These are phyloP conservation scores for Collybia sp. DNA, from an alignment of 768 basidiomycete genomes.

Conservation along the genomic window DNA sequence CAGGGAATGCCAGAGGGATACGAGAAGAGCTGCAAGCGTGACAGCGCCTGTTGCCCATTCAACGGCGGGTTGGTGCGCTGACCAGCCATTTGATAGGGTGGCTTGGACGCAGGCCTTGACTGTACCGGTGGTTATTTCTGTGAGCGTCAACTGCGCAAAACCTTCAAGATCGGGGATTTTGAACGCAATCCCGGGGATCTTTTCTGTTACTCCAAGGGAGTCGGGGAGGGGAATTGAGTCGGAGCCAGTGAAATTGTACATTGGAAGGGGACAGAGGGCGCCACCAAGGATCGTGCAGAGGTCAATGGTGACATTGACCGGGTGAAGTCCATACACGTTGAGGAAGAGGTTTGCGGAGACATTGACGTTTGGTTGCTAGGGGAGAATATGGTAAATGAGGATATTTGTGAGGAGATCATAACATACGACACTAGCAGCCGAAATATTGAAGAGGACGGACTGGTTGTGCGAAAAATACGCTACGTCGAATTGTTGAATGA, in stretches of 20 bases:
- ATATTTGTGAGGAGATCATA: conserved; percentile 2
- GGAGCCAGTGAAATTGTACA: conserved; percentile 85
- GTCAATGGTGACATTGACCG: conserved; percentile 82
- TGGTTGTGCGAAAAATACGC: conserved; percentile 65
- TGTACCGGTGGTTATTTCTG: conserved; percentile 60
- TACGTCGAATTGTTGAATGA: conserved; percentile 75
- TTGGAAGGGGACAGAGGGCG: conserved; percentile 76
- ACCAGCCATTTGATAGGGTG: conserved; percentile 89
- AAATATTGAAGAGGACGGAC: conserved; percentile 80
- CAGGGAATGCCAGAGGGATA: conserved; percentile 59
- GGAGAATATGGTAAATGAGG: conserved; percentile 9
- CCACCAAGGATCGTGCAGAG: conserved; percentile 77
- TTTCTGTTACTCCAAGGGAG: conserved; percentile 46
- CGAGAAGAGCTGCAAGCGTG: conserved; percentile 55
- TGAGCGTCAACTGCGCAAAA: conserved; percentile 74
- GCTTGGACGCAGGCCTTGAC: conserved; percentile 89
- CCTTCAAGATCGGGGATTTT: conserved; percentile 90
- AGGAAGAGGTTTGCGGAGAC: conserved; percentile 79
- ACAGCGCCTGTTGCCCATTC: conserved; percentile 74
- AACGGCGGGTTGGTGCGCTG: conserved; percentile 68
- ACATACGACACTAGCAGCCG: conserved; percentile 82
- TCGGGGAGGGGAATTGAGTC: conserved; percentile 63
- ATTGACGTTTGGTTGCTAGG: conserved; percentile 67
- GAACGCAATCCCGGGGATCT: conserved; percentile 79
- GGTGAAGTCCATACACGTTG: conserved; percentile 84